Evolutionary conservation across 768 basidiomycete species (phyloP).

Genomic region (Suillus subalutaceus): DNA sequence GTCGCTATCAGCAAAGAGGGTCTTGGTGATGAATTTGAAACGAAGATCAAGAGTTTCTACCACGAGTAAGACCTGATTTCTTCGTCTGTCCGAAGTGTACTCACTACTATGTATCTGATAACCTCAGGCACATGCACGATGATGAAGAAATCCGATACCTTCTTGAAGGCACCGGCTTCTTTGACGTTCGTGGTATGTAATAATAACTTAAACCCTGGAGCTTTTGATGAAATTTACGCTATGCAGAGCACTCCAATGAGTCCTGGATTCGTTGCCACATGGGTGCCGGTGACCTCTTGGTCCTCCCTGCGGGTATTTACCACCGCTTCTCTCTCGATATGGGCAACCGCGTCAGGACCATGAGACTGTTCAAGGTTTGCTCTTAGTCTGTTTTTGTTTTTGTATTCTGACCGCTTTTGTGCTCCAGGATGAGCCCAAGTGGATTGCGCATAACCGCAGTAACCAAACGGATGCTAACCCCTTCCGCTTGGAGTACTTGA

Average conservation of each 20-base stretch:
- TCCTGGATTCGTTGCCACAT: constrained; percentile 83
- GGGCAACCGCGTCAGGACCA: constrained; percentile 65
- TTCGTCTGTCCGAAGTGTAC: constrained; percentile 26
- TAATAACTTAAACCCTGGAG: not conserved
- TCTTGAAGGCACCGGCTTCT: constrained; percentile 77
- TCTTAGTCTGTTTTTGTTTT: not conserved
- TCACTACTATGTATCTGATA: not conserved
- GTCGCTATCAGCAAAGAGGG: constrained; percentile 78
- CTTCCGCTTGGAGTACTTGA: constrained; percentile 61
- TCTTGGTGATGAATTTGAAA: constrained; percentile 81
- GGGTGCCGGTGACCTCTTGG: constrained; percentile 79
- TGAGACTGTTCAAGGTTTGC: constrained; percentile 82
- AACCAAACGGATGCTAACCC: constrained; percentile 64
- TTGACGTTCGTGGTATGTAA: constrained; percentile 83
- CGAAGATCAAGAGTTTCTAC: constrained; percentile 81
- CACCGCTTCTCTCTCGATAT: constrained; percentile 92
- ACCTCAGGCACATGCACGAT: constrained; percentile 83
- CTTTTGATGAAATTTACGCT: not conserved
- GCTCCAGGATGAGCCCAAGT: constrained; percentile 88
- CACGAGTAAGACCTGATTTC: constrained; percentile 59
- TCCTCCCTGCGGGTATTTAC: constrained; percentile 88
- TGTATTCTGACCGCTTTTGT: not conserved
- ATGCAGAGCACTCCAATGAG: constrained; percentile 63
- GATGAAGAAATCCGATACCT: constrained; percentile 96
- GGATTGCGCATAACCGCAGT: constrained; percentile 76